phyloP scores from a whole-genome alignment of 495 filamentous ascomycete genomes.

The Jackrogersella minutella region DNA sequence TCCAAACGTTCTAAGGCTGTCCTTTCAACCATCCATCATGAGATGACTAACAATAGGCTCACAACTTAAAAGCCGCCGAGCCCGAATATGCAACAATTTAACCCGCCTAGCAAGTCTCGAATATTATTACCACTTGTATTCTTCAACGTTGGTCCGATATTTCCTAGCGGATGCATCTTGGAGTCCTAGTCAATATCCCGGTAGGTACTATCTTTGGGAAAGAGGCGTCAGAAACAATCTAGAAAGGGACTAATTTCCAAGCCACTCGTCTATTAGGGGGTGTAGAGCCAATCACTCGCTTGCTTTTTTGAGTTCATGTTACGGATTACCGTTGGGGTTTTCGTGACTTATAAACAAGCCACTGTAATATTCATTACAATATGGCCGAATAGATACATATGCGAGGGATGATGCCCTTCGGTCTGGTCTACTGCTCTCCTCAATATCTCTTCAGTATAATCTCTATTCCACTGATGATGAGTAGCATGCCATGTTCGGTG shows the following conservation, averaged over 20 bases:
- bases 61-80: background rate
- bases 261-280: background rate
- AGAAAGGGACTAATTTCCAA: background rate
- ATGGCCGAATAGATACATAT: background rate
- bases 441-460: background rate
- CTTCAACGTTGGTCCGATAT: background rate
- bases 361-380: too few species aligned
- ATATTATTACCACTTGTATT: background rate
- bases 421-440: background rate
- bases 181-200: background rate
- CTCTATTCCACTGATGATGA: background rate
- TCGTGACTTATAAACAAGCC: background rate
- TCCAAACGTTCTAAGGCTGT: background rate
- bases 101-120: background rate
- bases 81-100: background rate
- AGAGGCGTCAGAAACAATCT: background rate
- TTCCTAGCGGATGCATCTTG: too few species aligned
- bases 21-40: background rate
- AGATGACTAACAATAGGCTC: background rate
- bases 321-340: constrained; percentile 19
- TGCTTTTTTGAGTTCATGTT: background rate
- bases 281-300: background rate
- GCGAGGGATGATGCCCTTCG: background rate
- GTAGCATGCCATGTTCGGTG: background rate
- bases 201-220: background rate